Percentiles rank a stretch among this genome's conserved stretches.
These are phyloP conservation scores for Citrullus colocynthis DNA, from an alignment of 306 rosid species.

Conservation along the genomic window DNA sequence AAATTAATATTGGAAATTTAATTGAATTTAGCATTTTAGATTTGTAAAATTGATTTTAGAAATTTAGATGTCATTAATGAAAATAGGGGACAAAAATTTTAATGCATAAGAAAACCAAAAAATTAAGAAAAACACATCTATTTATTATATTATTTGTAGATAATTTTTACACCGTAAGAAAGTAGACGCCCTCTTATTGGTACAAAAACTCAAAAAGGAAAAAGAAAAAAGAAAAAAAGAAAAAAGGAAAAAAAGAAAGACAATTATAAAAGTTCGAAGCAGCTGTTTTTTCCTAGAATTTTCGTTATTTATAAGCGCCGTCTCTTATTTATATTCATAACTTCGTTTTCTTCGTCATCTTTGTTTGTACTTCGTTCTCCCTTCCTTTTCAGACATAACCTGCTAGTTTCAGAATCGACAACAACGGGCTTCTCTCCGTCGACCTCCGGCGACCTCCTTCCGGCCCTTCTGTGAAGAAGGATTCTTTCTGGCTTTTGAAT, in stretches of 20 bases:
- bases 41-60: too few species aligned
- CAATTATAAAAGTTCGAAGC: neutral
- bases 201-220: neutral
- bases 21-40: too few species aligned
- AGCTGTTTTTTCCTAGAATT: neutral
- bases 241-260: neutral
- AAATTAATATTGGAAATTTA: too few species aligned
- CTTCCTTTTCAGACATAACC: neutral
- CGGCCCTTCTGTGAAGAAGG: conserved; percentile 19
- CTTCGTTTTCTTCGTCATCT: neutral
- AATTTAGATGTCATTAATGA: too few species aligned
- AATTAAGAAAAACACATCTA: neutral
- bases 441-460: neutral
- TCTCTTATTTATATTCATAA: neutral
- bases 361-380: neutral
- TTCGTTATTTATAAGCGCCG: neutral
- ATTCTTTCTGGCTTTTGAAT: conserved; percentile 13
- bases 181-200: neutral
- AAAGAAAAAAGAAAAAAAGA: neutral
- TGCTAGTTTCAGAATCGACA: neutral
- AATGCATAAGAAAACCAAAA: too few species aligned
- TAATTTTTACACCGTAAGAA: neutral
- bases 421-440: neutral
- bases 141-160: neutral
- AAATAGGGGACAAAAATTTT: too few species aligned